phyloP scores from a whole-genome alignment of 2,329 filamentous ascomycete genomes.

The Fusarium incarnatum region DNA sequence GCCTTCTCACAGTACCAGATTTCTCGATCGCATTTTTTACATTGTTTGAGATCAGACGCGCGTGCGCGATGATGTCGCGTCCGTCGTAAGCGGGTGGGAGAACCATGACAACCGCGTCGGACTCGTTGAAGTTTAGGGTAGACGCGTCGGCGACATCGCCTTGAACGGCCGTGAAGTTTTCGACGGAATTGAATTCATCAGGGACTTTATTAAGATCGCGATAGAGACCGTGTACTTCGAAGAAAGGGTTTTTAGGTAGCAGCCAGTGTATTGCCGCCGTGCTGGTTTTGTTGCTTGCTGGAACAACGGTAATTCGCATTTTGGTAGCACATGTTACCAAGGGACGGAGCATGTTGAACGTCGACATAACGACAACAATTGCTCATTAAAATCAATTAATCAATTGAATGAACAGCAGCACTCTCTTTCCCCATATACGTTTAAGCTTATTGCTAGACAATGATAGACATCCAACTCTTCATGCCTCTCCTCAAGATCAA shows the following conservation, averaged over 20 bases:
- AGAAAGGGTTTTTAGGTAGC: conserved; percentile 12
- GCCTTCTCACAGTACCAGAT: conserved; percentile 43
- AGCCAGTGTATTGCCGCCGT: conserved; percentile 48
- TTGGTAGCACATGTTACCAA: too few relatives aligned
- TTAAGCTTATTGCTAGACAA: not conserved
- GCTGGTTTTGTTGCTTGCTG: conserved; percentile 46
- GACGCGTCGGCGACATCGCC: conserved; percentile 47
- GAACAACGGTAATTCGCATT: not conserved
- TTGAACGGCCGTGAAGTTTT: conserved; percentile 46
- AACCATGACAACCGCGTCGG: conserved; percentile 49
- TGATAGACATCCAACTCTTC: not conserved
- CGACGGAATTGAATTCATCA: not conserved
- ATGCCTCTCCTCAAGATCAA: not conserved
- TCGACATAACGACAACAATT: not conserved
- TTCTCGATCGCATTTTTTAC: conserved; percentile 46
- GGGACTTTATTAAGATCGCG: conserved; percentile 48
- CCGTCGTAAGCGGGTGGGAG: conserved; percentile 48
- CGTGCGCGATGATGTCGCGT: conserved; percentile 35
- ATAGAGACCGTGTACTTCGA: conserved; percentile 47
- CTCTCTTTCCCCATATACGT: accelerated
- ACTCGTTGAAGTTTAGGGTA: conserved; percentile 49
- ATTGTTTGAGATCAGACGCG: conserved; percentile 44
- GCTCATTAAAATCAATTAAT: not conserved
- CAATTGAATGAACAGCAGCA: not conserved
- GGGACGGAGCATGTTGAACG: too few relatives aligned